Conservation (phyloP, 768 basidiomycete genomes). For the Leccinum disarticulatum region DNA sequence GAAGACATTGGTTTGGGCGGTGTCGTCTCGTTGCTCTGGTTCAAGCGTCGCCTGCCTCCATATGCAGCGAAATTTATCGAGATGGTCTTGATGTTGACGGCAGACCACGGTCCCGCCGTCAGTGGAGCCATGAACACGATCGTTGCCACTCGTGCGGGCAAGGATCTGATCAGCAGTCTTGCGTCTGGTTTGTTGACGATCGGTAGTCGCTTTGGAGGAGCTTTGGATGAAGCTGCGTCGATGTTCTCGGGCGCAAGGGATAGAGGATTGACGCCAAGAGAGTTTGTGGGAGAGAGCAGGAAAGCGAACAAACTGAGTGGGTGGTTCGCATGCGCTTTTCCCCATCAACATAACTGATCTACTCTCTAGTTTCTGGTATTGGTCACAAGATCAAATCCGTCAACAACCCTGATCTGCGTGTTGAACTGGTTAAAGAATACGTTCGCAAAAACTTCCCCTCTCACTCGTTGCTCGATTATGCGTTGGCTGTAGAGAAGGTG, state of each 20-base stretch:
- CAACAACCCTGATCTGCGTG: slow-evolving; percentile 92
- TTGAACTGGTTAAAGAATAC: slow-evolving; percentile 94
- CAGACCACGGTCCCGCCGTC: slow-evolving; percentile 98
- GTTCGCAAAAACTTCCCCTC: slow-evolving; percentile 95
- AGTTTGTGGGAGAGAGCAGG: slow-evolving; percentile 93
- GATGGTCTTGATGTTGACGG: slow-evolving; percentile 99
- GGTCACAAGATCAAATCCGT: slow-evolving; percentile 99
- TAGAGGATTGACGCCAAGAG: slow-evolving; percentile 92
- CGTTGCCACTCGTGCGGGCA: slow-evolving; percentile 98
- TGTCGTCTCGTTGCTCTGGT: slow-evolving; percentile 95
- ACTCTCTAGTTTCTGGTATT: slow-evolving; percentile 80
- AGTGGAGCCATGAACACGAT: slow-evolving; percentile 99
- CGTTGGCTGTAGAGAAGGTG: slow-evolving; percentile 95
- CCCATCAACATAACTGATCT: slow-evolving; percentile 7
- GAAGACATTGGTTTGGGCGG: slow-evolving; percentile 96
- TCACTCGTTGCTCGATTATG: slow-evolving; percentile 90
- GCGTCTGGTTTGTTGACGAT: slow-evolving; percentile 96
- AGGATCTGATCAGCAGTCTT: slow-evolving; percentile 95
- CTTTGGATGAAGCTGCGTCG: slow-evolving; percentile 92
- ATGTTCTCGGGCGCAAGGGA: slow-evolving; percentile 95
- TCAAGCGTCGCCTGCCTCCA: slow-evolving; percentile 89
- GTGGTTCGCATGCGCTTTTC: slow-evolving; percentile 29
- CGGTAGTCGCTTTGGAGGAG: slow-evolving; percentile 97
- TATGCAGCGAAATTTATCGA: slow-evolving; percentile 99
- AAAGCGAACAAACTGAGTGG: slow-evolving; percentile 92